Base-by-base conservation (phyloP, 2,329 filamentous ascomycete genomes). In the Aspergillus neotritici region DNA sequence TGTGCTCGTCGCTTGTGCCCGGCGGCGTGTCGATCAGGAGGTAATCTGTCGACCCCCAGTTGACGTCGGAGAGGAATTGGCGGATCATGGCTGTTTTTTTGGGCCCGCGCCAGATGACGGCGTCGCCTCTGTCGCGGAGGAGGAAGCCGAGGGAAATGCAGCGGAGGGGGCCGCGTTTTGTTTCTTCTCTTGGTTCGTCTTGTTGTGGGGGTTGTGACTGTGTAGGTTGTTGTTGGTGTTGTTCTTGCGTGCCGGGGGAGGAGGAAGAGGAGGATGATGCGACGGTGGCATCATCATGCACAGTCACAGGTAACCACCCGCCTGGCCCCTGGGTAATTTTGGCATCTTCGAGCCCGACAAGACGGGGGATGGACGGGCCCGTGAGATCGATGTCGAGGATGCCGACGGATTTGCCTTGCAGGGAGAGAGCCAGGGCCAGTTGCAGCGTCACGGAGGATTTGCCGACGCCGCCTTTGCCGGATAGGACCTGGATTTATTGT, bases 71-170 rank as follows among this genome's bases (percentile, higher is more conserved):
- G 21, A 98, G 74, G 62, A 98, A 98, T 65, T 98, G 93, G 32
- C 90, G 82, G 46, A 98, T 88, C 93, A 98, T 98, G 39, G 93
- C 93, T 4, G 93, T 98, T 72, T 98, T 98, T 70, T 98, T 98
- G 2, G 93, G 93, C 0, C 93, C 93, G 41, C 93, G 81, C 93
- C 93, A 98, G 31, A 98, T 93, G 0, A 98, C 90, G 0, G 93
- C 91, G 57, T 96, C 89, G 49, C 86, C 87, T 55, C 91, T 76
- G 48, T 82, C 80, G 3, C 84, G 82, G 5, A 98, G 77, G 5
- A 98, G 77, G 58, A 98, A 97, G 3, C 90, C 93, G 1, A 98
- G 75, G 43, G 88, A 95, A 86, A 97, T 96, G 65, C 88, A 93
- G 48, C 70, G 65, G 31, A 74, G 61, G 12, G 69, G 65, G 28